A percentile compares a stretch with the other conserved stretches of the same genome.
phyloP scores from a whole-genome alignment of 768 basidiomycete species.

The Mycena amicta region DNA sequence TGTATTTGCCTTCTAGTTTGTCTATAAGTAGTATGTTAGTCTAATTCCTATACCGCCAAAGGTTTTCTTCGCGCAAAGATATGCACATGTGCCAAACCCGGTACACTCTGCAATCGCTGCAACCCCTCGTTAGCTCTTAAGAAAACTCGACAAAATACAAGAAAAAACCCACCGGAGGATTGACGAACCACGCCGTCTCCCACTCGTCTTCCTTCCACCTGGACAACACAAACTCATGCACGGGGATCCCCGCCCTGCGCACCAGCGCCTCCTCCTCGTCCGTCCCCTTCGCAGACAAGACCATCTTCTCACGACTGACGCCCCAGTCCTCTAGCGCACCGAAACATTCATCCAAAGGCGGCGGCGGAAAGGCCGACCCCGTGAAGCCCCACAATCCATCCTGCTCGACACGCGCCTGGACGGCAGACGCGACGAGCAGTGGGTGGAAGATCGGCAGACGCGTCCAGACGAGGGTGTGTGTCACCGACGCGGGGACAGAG shows the following conservation, averaged over 20 bases:
- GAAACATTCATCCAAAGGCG: conserved; percentile 59
- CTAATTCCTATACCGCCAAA: too few relatives aligned
- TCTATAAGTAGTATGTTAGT: too few relatives aligned
- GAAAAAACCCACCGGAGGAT: conserved; percentile 72
- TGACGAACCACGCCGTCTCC: conserved; percentile 93
- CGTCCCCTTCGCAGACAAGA: conserved; percentile 53
- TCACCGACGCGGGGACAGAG: conserved; percentile 75
- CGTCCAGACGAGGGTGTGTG: conserved; percentile 80
- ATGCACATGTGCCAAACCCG: conserved; percentile 81
- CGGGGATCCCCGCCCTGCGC: conserved; percentile 53
- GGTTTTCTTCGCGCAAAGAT: too few relatives aligned
- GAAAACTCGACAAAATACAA: neutral
- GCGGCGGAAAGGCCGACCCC: conserved; percentile 56
- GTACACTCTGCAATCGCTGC: conserved; percentile 78
- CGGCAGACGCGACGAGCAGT: conserved; percentile 49
- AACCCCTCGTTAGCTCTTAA: neutral
- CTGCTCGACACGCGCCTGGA: conserved; percentile 62
- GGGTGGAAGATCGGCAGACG: conserved; percentile 70
- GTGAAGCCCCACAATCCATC: conserved; percentile 88
- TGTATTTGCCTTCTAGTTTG: too few relatives aligned
- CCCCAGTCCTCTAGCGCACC: conserved; percentile 73
- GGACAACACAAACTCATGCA: conserved; percentile 62
- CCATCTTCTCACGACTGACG: conserved; percentile 61
- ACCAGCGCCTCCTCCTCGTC: conserved; percentile 57
- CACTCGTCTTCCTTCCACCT: conserved; percentile 74